Evolutionary conservation across 768 basidiomycete genomes (phyloP).

Genomic region (Amanita rimosa): DNA sequence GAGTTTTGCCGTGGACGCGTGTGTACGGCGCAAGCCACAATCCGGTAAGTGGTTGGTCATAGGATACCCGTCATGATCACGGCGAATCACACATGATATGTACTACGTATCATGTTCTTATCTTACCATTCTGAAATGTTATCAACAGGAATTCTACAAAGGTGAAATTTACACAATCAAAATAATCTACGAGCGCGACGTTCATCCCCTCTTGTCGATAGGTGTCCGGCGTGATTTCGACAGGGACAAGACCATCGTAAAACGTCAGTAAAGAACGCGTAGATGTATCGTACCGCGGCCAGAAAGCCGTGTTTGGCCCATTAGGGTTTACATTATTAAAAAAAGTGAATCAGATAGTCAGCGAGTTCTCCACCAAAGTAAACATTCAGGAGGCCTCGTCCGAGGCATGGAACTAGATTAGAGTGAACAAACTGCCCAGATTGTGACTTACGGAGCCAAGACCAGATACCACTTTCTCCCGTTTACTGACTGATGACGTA

Average conservation of each 20-base stretch:
- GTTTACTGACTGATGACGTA: constrained; percentile 12
- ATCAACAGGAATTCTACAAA: not conserved
- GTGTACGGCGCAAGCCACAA: no score
- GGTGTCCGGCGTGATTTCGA: constrained; percentile 17
- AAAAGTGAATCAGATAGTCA: constrained; percentile 32
- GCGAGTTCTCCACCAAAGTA: constrained; percentile 26
- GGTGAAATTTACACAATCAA: no score
- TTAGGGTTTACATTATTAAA: constrained; percentile 28
- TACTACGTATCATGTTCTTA: no score
- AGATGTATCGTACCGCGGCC: constrained; percentile 20
- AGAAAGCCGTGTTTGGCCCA: constrained; percentile 13
- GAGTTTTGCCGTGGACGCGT: no score
- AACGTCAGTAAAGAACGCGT: constrained; percentile 16
- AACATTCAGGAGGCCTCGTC: constrained; percentile 26
- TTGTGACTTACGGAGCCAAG: constrained; percentile 10
- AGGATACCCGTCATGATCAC: no score
- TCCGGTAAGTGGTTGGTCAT: no score
- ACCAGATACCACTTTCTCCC: constrained; percentile 11
- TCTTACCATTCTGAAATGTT: no score
- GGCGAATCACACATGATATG: no score
- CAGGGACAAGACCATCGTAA: constrained; percentile 8
- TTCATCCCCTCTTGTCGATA: constrained; percentile 19
- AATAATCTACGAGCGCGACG: constrained; percentile 15
- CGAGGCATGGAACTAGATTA: constrained; percentile 22
- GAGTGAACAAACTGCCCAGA: not conserved